Evolutionary conservation across 768 basidiomycete genomes (phyloP), one percentile per base, ranked within the genome.

Genomic region (Mrakia gelida): DNA sequence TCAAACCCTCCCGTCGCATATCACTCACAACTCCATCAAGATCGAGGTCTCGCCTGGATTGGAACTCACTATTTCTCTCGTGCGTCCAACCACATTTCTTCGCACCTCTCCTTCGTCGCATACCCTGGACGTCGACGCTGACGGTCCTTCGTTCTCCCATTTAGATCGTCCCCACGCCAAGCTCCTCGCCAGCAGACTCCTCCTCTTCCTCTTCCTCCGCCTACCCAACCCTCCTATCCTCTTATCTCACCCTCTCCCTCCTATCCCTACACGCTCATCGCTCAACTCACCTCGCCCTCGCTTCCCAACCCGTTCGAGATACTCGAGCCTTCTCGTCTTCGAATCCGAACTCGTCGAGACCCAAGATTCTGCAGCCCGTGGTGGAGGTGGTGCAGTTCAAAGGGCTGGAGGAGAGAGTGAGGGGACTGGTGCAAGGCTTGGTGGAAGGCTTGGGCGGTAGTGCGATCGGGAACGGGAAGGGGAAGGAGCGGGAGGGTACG

Each of bases 201-300:
- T 34, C 49, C 8, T 54, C n/a, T n/a, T n/a, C 52, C 3, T 49
- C 49, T 13, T n/a, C 65, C 52, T 23, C 45, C 8, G 15, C 76
- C 10, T 71, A 71, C 18, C 41, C 76, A 21, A 77, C 76, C 4
- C 67, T 77, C 45, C 41, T 77, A 43, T 56, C 23, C 28, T n/a
- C 76, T 16, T 18, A 30, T 8, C 61, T 77, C 7, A 30, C 59
- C 15, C 49, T 32, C 11, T 32, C 11, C 0, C 70, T 77, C 11
- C 59, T 72, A 30, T 41, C n/a, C 26, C 71, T 77, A 16, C 76
- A 77, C 43, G 41, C 76, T 26, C 68, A 77, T 26, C 76, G 76
- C 1, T 34, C 34, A 9, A 11, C n/a, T 3, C 21, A 54, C n/a
- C 32, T 70, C n/a, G 68, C 56, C n/a, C 18, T 26, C 41, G 54